Evolutionary conservation across 2,329 filamentous ascomycete genomes (phyloP).

Genomic region (Aureobasidium zeae): DNA sequence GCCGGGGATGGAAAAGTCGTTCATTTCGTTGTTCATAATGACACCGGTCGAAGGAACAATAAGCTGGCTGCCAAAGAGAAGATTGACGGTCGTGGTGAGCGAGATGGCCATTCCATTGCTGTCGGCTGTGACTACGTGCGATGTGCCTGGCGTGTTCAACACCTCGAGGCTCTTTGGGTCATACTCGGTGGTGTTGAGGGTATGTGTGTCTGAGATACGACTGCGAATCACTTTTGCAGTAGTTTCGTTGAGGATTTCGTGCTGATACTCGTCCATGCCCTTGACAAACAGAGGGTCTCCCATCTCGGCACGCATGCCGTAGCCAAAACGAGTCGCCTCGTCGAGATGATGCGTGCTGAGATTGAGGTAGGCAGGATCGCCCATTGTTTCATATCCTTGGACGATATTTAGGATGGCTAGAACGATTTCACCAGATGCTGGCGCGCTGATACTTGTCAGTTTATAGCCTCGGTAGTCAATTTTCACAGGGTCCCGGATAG

Average conservation of each 20-base stretch:
- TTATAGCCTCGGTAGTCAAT: constrained; percentile 54
- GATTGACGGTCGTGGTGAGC: constrained; percentile 78
- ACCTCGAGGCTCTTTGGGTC: constrained; percentile 58
- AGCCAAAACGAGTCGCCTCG: constrained; percentile 84
- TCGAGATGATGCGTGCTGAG: constrained; percentile 72
- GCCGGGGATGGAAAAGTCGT: constrained; percentile 80
- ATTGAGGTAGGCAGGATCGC: constrained; percentile 47
- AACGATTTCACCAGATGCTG: constrained; percentile 67
- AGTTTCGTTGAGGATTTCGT: constrained; percentile 53
- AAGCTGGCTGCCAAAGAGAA: constrained; percentile 70
- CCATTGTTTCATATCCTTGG: constrained; percentile 62
- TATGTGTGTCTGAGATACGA: constrained; percentile 63
- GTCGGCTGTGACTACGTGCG: constrained; percentile 65
- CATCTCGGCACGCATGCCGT: constrained; percentile 63
- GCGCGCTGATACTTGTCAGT: constrained; percentile 61
- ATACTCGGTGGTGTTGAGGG: constrained; percentile 65
- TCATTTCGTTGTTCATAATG: constrained; percentile 53
- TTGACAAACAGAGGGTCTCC: constrained; percentile 72
- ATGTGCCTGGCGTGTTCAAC: constrained; percentile 63
- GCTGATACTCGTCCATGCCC: constrained; percentile 55
- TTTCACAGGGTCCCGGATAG: constrained; percentile 50
- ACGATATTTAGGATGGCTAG: constrained; percentile 73
- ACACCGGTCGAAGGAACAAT: constrained; percentile 76
- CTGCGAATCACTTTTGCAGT: constrained; percentile 51
- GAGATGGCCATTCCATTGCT: constrained; percentile 64